Base-by-base conservation (phyloP, 1,139 yeast species). In the Diutina sp. region DNA sequence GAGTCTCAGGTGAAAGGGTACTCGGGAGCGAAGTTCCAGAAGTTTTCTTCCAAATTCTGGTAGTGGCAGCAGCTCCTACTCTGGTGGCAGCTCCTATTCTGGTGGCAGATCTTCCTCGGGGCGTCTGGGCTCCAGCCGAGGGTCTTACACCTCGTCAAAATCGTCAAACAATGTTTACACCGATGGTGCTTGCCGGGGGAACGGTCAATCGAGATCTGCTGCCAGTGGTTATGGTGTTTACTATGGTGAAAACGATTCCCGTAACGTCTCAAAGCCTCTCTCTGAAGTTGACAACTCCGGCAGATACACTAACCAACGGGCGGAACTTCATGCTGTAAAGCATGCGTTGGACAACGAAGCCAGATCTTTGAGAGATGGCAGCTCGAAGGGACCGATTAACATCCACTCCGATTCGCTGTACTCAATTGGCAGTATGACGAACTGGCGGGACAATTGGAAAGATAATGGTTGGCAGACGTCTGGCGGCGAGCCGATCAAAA, bases 11-110 rank as follows among this genome's bases (percentile, higher is more conserved):
- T 80, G 0, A 61, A 62, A 14, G 87, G 87, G 0, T 82, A 65
- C 61, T 59, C 74, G 1, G 82, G 83, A 8, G 86, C 90, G 2
- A 64, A 64, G 8, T 84, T 63, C 67, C 84, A 83, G 67, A 79
- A 79, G 62, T 86, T 87, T 62, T 63, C 64, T 35, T 67, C 78
- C 2, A 57, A 35, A 11, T 3, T 35, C 41, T 7, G 35, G 35
- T 30, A 9, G 35, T 35, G 41, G 41, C 5, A 11, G 41, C 41
- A 35, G 41, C 41, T 35, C 41, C 11, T 35, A 7, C 5, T 32
- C 35, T 8, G 35, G 35, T 7, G 35, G 35, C 11, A 32, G 35
- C 4, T 32, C 35, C 35, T 32, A 32, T 32, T 32, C 11, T 35
- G 41, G 41, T 35, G 41, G 41, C 14, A 35, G 41, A 11, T 35